phyloP scores from a whole-genome alignment of 1,284 basidiomycete species.

The Cutaneotrichosporon cavernicola region DNA sequence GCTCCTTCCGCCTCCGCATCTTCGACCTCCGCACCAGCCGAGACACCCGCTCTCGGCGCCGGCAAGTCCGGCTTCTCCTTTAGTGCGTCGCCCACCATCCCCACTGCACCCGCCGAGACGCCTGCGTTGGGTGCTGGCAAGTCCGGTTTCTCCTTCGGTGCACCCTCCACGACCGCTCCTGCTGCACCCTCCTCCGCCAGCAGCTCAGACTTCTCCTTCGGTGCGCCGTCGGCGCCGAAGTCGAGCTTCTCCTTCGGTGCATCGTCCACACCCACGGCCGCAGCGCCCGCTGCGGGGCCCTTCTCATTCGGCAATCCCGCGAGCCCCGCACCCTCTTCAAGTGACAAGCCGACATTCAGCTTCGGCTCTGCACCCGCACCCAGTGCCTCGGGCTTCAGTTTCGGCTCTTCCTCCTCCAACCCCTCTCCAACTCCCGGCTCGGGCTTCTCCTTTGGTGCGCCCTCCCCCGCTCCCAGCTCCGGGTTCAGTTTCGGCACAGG shows the following conservation, averaged over 20 bases:
- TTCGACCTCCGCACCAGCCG: background rate
- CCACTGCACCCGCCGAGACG: background rate
- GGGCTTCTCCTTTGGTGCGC: conserved; percentile 10
- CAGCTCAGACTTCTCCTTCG: conserved; percentile 12
- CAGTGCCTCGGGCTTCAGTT: background rate
- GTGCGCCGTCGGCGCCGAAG: background rate
- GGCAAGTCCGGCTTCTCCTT: conserved; percentile 14
- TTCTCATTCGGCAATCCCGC: conserved; percentile 16
- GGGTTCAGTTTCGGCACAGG: conserved; percentile 5
- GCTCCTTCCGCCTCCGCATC: background rate
- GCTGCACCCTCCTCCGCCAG: background rate
- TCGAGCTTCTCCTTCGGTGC: background rate
- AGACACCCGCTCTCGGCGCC: background rate
- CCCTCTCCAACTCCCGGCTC: background rate
- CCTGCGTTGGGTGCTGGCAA: background rate
- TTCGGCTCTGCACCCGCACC: conserved; percentile 1
- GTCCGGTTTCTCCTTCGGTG: conserved; percentile 14
- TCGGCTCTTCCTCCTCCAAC: background rate
- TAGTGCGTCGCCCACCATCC: background rate
- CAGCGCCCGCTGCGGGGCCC: background rate
- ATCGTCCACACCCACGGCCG: background rate
- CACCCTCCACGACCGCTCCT: conserved; percentile 2
- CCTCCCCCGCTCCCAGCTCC: background rate
- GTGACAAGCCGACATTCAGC: background rate
- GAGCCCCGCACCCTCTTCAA: background rate